Evolutionary conservation across 2,329 filamentous ascomycete species (phyloP).

Genomic region (Penicillium freii): DNA sequence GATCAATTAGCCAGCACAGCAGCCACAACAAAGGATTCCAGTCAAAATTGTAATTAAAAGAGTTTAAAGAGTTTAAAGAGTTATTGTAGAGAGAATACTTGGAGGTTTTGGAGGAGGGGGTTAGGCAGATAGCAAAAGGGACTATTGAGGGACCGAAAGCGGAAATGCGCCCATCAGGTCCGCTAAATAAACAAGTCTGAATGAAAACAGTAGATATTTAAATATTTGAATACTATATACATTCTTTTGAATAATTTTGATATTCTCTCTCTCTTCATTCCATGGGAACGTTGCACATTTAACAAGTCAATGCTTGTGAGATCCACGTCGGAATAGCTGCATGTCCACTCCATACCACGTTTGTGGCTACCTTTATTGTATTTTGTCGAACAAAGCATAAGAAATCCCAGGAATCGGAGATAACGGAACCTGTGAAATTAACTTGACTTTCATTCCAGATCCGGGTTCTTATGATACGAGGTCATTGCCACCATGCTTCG

Average conservation of each 20-base stretch:
- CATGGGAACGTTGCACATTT: not conserved
- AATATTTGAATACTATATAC: not conserved
- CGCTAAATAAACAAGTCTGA: not conserved
- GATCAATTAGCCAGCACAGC: slow-evolving; percentile 3
- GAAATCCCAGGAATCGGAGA: not conserved
- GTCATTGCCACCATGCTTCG: not conserved
- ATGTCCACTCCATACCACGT: not conserved
- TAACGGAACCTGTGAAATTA: not conserved
- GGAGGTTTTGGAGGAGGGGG: not conserved
- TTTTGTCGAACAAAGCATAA: not conserved
- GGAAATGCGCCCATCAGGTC: slow-evolving; percentile 2
- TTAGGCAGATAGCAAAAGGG: not conserved
- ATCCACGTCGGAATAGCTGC: not conserved
- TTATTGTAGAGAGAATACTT: not conserved
- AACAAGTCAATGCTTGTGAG: not conserved
- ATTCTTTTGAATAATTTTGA: not conserved
- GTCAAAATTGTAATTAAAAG: not conserved
- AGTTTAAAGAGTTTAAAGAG: not conserved
- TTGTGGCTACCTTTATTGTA: not conserved
- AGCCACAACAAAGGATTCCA: not conserved
- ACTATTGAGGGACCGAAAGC: slow-evolving; percentile 10
- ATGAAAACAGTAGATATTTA: slow-evolving; percentile 1
- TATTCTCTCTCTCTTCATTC: not conserved
- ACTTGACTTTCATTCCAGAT: not conserved
- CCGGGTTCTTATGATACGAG: not conserved